Percentiles rank a stretch among this genome's conserved stretches.
Conservation (phyloP, 2,329 filamentous ascomycete genomes). For the Tolypocladium ophioglossoides region DNA sequence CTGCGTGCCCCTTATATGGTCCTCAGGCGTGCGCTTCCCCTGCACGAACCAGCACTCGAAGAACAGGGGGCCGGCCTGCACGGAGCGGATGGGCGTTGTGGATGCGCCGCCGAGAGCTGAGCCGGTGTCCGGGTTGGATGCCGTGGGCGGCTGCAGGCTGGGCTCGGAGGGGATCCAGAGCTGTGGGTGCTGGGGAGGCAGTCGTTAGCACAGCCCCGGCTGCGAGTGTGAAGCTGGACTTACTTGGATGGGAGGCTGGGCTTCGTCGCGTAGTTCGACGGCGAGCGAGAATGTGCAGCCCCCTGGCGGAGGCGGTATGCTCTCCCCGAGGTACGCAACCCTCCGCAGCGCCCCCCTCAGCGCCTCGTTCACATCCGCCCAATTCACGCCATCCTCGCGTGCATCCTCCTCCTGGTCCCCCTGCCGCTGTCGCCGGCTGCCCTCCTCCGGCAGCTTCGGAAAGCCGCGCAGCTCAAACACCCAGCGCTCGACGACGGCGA, state of each 20-base stretch:
- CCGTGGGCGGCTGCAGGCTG: slow-evolving; percentile 28
- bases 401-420: slow-evolving; percentile 15
- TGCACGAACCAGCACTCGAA: slow-evolving; percentile 56
- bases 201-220: too few relatives aligned
- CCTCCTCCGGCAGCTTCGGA: slow-evolving; percentile 11
- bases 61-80: slow-evolving; percentile 48
- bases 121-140: slow-evolving; percentile 15
- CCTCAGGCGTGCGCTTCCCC: not conserved
- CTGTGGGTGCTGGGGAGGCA: slow-evolving; percentile 39
- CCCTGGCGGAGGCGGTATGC: slow-evolving; percentile 45
- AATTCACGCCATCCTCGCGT: slow-evolving; percentile 28
- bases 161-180: slow-evolving; percentile 49
- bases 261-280: slow-evolving; percentile 57
- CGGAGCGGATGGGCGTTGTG: slow-evolving; percentile 40
- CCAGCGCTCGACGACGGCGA: slow-evolving; percentile 47
- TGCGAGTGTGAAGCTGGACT: slow-evolving; percentile 18
- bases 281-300: slow-evolving; percentile 68
- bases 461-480: slow-evolving; percentile 47
- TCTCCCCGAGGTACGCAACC: slow-evolving; percentile 48
- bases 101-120: slow-evolving; percentile 23
- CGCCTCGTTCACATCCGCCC: slow-evolving; percentile 59
- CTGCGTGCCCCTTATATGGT: not conserved
- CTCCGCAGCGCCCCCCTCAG: slow-evolving; percentile 56
- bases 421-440: not conserved
- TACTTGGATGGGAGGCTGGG: slow-evolving; percentile 47